Percentiles rank a stretch among this genome's conserved stretches.
Conservation (phyloP, 2,329 filamentous ascomycete species). For the Bipolaris bicolor region DNA sequence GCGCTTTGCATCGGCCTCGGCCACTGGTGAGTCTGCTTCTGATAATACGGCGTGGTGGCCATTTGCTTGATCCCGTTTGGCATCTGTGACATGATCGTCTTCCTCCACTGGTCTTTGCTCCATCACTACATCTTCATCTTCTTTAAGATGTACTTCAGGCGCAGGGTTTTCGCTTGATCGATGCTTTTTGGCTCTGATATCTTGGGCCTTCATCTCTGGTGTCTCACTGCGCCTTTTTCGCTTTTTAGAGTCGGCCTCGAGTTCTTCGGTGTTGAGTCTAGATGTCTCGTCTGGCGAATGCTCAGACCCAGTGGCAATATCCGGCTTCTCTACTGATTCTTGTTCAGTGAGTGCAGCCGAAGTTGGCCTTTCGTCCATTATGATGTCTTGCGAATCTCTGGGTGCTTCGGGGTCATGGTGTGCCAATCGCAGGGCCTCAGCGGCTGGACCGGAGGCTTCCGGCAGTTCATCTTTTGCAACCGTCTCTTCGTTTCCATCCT, state of each 20-base stretch:
- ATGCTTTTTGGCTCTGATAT: constrained; percentile 53
- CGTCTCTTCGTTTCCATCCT: constrained; percentile 9
- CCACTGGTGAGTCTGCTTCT: constrained; percentile 5
- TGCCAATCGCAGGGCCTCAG: constrained; percentile 27
- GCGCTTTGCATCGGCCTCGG: constrained; percentile 14
- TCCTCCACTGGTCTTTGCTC: constrained; percentile 31
- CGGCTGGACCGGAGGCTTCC: constrained; percentile 31
- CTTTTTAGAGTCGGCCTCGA: constrained; percentile 49
- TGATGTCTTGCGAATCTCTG: constrained; percentile 7
- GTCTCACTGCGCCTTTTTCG: constrained; percentile 51
- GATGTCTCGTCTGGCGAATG: constrained; percentile 40
- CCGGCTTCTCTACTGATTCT: constrained; percentile 42
- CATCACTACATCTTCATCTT: constrained; percentile 42
- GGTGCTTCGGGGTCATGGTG: constrained; percentile 10
- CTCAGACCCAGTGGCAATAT: constrained; percentile 34
- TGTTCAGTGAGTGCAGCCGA: constrained; percentile 35
- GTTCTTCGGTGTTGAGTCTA: constrained; percentile 45
- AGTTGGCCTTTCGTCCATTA: constrained; percentile 21
- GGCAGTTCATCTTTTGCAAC: constrained; percentile 20
- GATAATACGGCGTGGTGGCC: constrained; percentile 6
- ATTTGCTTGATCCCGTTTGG: constrained; percentile 8
- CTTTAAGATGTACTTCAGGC: constrained; percentile 37
- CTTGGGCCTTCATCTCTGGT: constrained; percentile 43
- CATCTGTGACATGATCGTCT: constrained; percentile 14
- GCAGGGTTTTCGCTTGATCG: constrained; percentile 46